Evolutionary conservation across 208 protist species (phyloP), one percentile per base, ranked within the genome.

Genomic region (Acanthamoeba triangularis): DNA sequence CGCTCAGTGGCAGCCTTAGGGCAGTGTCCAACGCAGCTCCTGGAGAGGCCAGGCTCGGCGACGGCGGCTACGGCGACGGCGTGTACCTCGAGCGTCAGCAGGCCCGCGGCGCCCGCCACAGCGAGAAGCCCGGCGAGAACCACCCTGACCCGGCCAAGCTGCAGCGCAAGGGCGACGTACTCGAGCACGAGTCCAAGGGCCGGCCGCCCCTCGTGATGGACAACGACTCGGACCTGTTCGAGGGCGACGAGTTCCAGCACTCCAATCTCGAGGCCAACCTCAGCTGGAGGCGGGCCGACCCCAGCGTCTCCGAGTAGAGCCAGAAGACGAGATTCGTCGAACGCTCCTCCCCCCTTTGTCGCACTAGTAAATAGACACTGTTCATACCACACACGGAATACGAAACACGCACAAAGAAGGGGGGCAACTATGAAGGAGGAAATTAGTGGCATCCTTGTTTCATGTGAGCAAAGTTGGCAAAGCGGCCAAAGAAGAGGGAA

Each of bases 361-460:
- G 13, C 52, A 4, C 5, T 56, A 56, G 16, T 56, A 56, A 14
- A 56, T 56, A 56, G 18, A 56, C 13, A 56, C 52, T 20, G 52
- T 56, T 56, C 52, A 56, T 56, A 56, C 52, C 13, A 23, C 52
- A 56, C 13, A 56, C 13, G 52, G 18, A 11, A 56, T 0, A 56
- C 16, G 0, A 4, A 0, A 20, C 16, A 56, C 13, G 52, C 18
- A 56, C 2, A 56, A 56, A 56, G 18, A 56, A 56, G 52, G 52
- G 18, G n/a, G n/a, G n/a, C n/a, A n/a, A n/a, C n/a, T n/a, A n/a
- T n/a, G n/a, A n/a, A n/a, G n/a, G n/a, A n/a, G n/a, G n/a, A n/a
- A n/a, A n/a, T n/a, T 41, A 80, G 69, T 80, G 69, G 20, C 69
- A 80, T 6, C 69, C 69, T 35, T 80, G 69, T 47, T 80, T 80